phyloP scores from a whole-genome alignment of 306 rosid genomes.

The Fragaria nilgerrensis region DNA sequence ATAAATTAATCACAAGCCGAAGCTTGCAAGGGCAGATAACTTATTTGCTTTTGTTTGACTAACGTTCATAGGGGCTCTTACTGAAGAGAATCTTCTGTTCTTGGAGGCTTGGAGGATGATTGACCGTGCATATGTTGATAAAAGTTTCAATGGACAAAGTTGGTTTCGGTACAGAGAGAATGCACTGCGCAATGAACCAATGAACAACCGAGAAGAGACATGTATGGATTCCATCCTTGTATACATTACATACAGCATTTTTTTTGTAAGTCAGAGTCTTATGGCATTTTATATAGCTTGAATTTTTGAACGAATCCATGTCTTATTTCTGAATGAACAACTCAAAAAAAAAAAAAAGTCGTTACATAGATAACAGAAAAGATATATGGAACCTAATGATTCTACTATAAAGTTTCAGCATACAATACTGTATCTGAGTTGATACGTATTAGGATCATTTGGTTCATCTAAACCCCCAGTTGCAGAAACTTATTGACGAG shows the following conservation, averaged over 20 bases:
- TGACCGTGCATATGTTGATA: slow-evolving; percentile 92
- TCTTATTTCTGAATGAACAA: background rate
- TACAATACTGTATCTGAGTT: too few relatives aligned
- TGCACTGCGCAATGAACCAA: slow-evolving; percentile 78
- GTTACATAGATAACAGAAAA: background rate
- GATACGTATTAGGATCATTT: background rate
- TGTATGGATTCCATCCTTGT: slow-evolving; percentile 49
- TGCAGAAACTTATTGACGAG: background rate
- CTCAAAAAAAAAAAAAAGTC: background rate
- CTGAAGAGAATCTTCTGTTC: slow-evolving; percentile 90
- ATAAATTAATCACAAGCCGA: background rate
- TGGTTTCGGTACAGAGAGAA: slow-evolving; percentile 97
- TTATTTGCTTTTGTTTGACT: slow-evolving; percentile 1
- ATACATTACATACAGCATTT: background rate
- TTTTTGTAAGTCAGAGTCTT: slow-evolving; percentile 3
- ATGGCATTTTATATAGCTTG: background rate
- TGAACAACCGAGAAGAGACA: slow-evolving; percentile 87
- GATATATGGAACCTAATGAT: background rate
- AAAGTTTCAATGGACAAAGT: slow-evolving; percentile 87
- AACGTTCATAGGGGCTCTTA: slow-evolving; percentile 51
- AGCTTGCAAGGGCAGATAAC: background rate
- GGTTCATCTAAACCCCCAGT: background rate
- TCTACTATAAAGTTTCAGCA: background rate
- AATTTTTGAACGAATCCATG: background rate
- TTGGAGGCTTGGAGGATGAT: slow-evolving; percentile 95